Conservation (phyloP, 2,329 filamentous ascomycete species). For the Xylariaceae sp. region DNA sequence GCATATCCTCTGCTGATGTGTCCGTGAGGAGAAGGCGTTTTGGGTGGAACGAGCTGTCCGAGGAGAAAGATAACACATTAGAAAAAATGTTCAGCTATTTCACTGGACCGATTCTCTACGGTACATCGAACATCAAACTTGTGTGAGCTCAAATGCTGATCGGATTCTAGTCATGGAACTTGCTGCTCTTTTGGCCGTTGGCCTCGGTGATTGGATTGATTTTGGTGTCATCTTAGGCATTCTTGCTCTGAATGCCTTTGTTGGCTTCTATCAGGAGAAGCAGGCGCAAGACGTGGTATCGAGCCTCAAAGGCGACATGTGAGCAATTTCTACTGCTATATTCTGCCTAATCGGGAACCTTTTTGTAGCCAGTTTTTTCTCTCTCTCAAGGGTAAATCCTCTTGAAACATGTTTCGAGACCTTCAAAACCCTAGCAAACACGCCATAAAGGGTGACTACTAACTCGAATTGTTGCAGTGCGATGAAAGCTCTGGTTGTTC, state of each 20-base stretch:
- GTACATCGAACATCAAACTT: slow-evolving; percentile 43
- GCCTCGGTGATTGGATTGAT: slow-evolving; percentile 75
- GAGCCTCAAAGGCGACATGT: slow-evolving; percentile 70
- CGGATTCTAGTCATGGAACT: slow-evolving; percentile 65
- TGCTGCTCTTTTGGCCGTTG: slow-evolving; percentile 69
- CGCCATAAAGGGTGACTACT: too few relatives aligned
- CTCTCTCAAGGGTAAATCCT: too few relatives aligned
- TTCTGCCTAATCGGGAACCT: too few relatives aligned
- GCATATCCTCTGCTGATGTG: slow-evolving; percentile 54
- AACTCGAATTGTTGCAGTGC: slow-evolving; percentile 36
- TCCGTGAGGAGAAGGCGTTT: slow-evolving; percentile 61
- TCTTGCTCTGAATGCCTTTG: slow-evolving; percentile 69
- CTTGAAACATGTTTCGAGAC: too few relatives aligned
- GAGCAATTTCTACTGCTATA: too few relatives aligned
- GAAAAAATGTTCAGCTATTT: slow-evolving; percentile 70
- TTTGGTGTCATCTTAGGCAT: slow-evolving; percentile 77
- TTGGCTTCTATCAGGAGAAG: slow-evolving; percentile 81
- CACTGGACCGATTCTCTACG: slow-evolving; percentile 69
- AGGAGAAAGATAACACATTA: slow-evolving; percentile 70
- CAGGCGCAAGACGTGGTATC: slow-evolving; percentile 76
- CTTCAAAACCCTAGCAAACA: too few relatives aligned
- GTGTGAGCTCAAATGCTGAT: not conserved
- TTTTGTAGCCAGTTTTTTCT: too few relatives aligned
- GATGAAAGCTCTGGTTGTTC: slow-evolving; percentile 67
- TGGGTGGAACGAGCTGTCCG: slow-evolving; percentile 67